These are phyloP conservation scores for Colletotrichum costaricense DNA, from an alignment of 2,329 filamentous ascomycete species.

Conservation along the genomic window DNA sequence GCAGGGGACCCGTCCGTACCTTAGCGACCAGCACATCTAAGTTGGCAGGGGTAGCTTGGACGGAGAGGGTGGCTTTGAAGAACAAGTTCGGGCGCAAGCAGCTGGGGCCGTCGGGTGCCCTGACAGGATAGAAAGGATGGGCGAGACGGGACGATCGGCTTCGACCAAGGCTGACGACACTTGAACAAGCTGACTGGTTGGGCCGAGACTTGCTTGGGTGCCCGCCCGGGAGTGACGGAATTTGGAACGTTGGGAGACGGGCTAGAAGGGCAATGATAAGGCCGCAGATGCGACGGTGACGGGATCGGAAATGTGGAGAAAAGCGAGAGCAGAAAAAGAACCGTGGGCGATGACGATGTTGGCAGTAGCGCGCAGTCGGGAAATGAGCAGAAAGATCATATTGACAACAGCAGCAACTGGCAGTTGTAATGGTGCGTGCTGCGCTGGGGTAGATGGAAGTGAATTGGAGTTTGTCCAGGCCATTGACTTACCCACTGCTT, in stretches of 20 bases:
- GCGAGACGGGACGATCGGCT: constrained; percentile 29
- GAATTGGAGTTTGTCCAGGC: not conserved
- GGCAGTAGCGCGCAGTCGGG: not conserved
- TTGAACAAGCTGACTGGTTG: not conserved
- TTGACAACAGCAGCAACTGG: constrained; percentile 16
- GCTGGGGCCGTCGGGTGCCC: not conserved
- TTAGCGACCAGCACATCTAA: constrained; percentile 14
- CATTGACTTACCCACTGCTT: constrained; percentile 61
- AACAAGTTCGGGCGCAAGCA: not conserved
- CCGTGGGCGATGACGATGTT: constrained; percentile 28
- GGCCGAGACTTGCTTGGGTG: constrained; percentile 6
- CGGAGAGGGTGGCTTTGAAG: constrained; percentile 1
- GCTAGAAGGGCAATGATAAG: constrained; percentile 23
- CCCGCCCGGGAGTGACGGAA: constrained; percentile 28
- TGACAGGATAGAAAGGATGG: constrained; percentile 2
- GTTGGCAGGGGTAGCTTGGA: constrained; percentile 27
- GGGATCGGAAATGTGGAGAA: constrained; percentile 16
- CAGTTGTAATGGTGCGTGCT: not conserved
- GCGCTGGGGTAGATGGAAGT: not conserved
- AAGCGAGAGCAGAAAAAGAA: constrained; percentile 9
- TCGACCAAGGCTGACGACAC: constrained; percentile 9
- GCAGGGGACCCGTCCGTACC: constrained; percentile 24
- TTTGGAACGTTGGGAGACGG: not conserved
- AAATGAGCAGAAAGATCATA: constrained; percentile 7
- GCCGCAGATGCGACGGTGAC: constrained; percentile 15